Base-by-base conservation (phyloP, 2,329 filamentous ascomycete genomes). In the Lasiodiplodia theobromae region DNA sequence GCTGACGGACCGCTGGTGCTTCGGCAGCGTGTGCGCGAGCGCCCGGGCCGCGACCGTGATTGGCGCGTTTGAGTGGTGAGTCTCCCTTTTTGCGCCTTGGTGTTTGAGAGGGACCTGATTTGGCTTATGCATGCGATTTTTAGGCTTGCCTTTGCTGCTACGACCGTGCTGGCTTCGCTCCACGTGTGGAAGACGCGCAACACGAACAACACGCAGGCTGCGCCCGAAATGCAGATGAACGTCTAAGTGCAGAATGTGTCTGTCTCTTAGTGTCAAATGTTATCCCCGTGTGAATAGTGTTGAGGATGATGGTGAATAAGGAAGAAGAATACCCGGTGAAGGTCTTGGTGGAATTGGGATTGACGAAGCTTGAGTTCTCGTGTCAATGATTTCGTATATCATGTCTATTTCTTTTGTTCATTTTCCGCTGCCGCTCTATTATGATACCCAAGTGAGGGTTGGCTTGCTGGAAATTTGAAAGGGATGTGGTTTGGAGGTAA, bases 41-140 rank as follows among this genome's bases (percentile, higher is more conserved):
- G 81, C 86, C 10, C 88, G 91, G 80, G 90, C 90, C 4, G 88
- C 86, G 2, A 84, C 87, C 10, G 90, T 86, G 0, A 90, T 93
- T 73, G 89, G 85, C 6, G 91, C 90, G 73, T 87, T 92, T 75
- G 83, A 88, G 66, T 92, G 86, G 86, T 81, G 75, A 67, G 78
- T 62, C 28, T 62, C 37, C n/a, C 21, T 56, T 47, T 28, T 44
- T 2, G n/a, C 44, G 12, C 2, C 16, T 40, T 23, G 16, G 37
- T 16, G n/a, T 21, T 11, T 5, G 14, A 28, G 28, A 28, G 23
- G 18, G 16, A 37, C 14, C 16, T 21, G 16, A 1, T 34, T 34
- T 18, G 12, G 47, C 37, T 49, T 14, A 66, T 44, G 34, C 12
- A 3, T 2, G 14, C 18, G 23, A 2, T 51, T 38, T 28, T 63